Percentiles rank a stretch among this genome's conserved stretches.
Conservation (phyloP, 345 rosid species). For the Euphorbia tirucalli region DNA sequence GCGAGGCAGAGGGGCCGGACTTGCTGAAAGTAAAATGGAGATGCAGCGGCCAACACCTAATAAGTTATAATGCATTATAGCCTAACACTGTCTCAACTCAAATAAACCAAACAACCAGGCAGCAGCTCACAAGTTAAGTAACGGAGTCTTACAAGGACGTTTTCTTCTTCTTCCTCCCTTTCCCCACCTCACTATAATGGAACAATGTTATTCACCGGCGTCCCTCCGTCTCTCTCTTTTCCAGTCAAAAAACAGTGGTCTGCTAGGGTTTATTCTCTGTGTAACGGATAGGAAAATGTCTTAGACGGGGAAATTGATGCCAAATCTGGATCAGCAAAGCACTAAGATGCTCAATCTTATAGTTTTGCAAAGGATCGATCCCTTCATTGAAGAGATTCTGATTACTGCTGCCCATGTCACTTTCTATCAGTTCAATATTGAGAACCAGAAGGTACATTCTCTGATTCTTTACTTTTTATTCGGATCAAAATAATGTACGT, state of each 20-base stretch:
- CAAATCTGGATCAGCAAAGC: constrained; percentile 67
- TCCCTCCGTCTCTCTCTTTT: background rate
- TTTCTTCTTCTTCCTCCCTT: background rate
- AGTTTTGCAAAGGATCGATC: constrained; percentile 67
- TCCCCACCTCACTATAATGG: background rate
- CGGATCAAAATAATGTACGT: too few species aligned
- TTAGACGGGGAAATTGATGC: constrained; percentile 60
- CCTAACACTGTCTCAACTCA: background rate
- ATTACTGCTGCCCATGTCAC: constrained; percentile 76
- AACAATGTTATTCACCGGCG: background rate
- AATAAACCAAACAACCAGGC: background rate
- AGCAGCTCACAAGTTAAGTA: background rate
- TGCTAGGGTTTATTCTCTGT: constrained; percentile 25
- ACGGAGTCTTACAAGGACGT: background rate
- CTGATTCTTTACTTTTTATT: background rate
- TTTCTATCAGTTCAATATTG: constrained; percentile 71
- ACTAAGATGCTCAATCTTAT: constrained; percentile 71
- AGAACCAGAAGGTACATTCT: constrained; percentile 60
- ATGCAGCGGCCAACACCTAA: too few species aligned
- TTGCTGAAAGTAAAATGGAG: too few species aligned
- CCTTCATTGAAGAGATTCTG: constrained; percentile 64
- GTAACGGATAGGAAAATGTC: constrained; percentile 36
- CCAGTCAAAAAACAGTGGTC: constrained; percentile 23
- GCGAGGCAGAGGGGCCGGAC: too few species aligned
- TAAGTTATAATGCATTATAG: too few species aligned